phyloP scores from a whole-genome alignment of 768 basidiomycete genomes.

The Phlebiopsis flavidoalba region DNA sequence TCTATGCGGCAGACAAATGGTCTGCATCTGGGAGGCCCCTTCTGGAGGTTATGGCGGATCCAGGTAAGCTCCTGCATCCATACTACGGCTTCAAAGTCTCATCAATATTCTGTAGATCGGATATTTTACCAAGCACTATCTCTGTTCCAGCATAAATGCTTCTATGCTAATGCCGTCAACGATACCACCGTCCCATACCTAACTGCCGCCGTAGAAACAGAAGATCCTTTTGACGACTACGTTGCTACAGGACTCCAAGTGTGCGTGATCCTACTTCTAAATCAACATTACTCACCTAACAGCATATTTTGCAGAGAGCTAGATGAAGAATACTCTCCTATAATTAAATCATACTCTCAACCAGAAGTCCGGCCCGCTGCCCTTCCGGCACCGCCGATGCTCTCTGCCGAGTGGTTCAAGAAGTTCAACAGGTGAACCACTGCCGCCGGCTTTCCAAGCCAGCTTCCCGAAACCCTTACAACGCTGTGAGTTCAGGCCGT shows the following conservation, averaged over 20 bases:
- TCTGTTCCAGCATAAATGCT: conserved; percentile 60
- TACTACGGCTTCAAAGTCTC: not conserved
- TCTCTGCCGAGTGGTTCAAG: conserved; percentile 44
- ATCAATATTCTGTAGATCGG: conserved; percentile 37
- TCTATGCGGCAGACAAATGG: conserved; percentile 61
- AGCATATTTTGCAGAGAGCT: conserved; percentile 37
- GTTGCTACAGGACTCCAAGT: conserved; percentile 55
- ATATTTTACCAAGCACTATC: conserved; percentile 72
- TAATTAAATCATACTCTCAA: conserved; percentile 50
- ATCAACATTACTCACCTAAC: not conserved
- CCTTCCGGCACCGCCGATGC: conserved; percentile 31
- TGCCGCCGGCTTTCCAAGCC: conserved; percentile 57
- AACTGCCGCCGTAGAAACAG: conserved; percentile 65
- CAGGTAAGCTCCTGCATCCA: conserved; percentile 34
- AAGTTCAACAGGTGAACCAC: conserved; percentile 29
- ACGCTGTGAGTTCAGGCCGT: conserved; percentile 46
- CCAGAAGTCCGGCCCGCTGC: conserved; percentile 39
- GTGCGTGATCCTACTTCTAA: conserved; percentile 27
- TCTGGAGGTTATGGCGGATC: conserved; percentile 77
- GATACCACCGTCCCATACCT: conserved; percentile 82
- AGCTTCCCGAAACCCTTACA: conserved; percentile 68
- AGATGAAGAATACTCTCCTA: conserved; percentile 48
- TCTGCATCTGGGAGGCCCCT: conserved; percentile 59
- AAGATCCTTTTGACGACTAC: conserved; percentile 61
- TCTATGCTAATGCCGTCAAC: conserved; percentile 80